phyloP scores from a whole-genome alignment of 176 grass and related monocot genomes.

The Bromus sterilis region DNA sequence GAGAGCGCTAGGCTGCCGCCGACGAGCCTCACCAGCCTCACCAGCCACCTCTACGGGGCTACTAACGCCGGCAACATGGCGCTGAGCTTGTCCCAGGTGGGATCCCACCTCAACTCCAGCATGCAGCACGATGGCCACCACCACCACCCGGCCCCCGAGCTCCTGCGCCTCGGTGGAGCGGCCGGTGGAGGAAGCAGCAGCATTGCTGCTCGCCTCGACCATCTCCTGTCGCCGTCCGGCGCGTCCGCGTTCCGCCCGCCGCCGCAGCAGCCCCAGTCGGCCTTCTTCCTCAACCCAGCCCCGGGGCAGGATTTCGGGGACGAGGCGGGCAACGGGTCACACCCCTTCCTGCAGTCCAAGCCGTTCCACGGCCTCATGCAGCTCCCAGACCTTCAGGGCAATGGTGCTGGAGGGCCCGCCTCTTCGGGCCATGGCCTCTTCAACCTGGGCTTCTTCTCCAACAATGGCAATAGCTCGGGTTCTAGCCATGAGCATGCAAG shows the following conservation, averaged over 20 bases:
- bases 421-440: slow-evolving; percentile 29
- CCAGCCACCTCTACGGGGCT: slow-evolving; percentile 62
- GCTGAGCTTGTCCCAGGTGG: slow-evolving; percentile 70
- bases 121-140: slow-evolving; percentile 45
- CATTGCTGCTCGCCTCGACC: slow-evolving; percentile 56
- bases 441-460: slow-evolving; percentile 66
- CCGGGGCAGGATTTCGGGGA: slow-evolving; percentile 56
- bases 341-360: slow-evolving; percentile 61
- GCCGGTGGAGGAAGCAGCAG: neutral
- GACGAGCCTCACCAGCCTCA: slow-evolving; percentile 54
- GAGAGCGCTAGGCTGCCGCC: slow-evolving; percentile 75
- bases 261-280: slow-evolving; percentile 29
- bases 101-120: slow-evolving; percentile 48
- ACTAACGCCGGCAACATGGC: slow-evolving; percentile 55
- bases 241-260: slow-evolving; percentile 55
- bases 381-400: slow-evolving; percentile 75
- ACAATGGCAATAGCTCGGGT: slow-evolving; percentile 43
- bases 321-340: slow-evolving; percentile 27
- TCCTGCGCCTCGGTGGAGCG: slow-evolving; percentile 44
- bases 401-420: slow-evolving; percentile 19
- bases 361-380: slow-evolving; percentile 94
- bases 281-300: slow-evolving; percentile 38
- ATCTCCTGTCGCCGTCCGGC: slow-evolving; percentile 52
- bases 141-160: slow-evolving; percentile 40
- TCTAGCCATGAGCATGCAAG: slow-evolving; percentile 48